Conservation (phyloP, 2,329 filamentous ascomycete genomes). For the Arthrocladium fulminans region DNA sequence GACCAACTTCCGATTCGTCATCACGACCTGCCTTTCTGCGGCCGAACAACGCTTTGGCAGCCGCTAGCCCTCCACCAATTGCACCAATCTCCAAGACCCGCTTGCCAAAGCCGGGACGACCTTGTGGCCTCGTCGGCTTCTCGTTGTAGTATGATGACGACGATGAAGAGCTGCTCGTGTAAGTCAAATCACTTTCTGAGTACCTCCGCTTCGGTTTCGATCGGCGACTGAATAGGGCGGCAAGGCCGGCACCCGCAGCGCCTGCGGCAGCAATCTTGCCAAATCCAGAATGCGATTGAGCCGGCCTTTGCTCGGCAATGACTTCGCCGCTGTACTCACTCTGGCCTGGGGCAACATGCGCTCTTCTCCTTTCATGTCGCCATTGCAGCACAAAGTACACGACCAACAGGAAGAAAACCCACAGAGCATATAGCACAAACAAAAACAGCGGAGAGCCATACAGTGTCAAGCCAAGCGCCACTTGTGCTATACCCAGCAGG, state of each 20-base stretch:
- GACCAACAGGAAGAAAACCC: slow-evolving; percentile 62
- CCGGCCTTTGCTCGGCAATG: slow-evolving; percentile 34
- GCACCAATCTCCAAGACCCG: slow-evolving; percentile 54
- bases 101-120: slow-evolving; percentile 45
- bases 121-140: not conserved
- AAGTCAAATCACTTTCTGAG: slow-evolving; percentile 9
- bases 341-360: slow-evolving; percentile 46
- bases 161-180: slow-evolving; percentile 7
- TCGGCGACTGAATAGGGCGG: slow-evolving; percentile 38
- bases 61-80: slow-evolving; percentile 52
- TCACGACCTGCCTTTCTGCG: slow-evolving; percentile 46
- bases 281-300: slow-evolving; percentile 34
- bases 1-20: slow-evolving; percentile 43
- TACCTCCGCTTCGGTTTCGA: slow-evolving; percentile 11
- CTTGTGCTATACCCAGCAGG: slow-evolving; percentile 73
- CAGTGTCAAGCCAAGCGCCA: slow-evolving; percentile 79
- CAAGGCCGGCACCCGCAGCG: slow-evolving; percentile 50
- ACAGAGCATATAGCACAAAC: slow-evolving; percentile 79
- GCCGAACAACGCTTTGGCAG: slow-evolving; percentile 52
- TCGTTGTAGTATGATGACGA: not conserved
- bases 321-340: slow-evolving; percentile 46
- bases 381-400: slow-evolving; percentile 75
- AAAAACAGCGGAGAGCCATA: slow-evolving; percentile 81
- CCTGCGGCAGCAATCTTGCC: slow-evolving; percentile 47
- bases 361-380: slow-evolving; percentile 48